phyloP scores from a whole-genome alignment of 495 filamentous ascomycete species.

The Hypoxylon trugodes region DNA sequence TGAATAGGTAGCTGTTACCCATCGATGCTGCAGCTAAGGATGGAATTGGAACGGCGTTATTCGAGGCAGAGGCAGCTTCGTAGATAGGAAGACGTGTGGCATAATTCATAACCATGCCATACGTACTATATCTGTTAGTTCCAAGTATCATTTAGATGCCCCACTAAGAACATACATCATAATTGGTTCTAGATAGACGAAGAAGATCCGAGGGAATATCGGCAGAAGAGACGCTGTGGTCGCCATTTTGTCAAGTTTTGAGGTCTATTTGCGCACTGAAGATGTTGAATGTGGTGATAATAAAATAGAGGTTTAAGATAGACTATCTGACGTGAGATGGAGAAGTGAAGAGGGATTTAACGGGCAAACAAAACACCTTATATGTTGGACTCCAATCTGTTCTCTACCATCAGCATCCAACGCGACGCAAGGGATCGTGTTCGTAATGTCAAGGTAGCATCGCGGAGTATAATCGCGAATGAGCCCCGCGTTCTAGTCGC shows the following conservation, averaged over 20 bases:
- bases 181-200: constrained; percentile 36
- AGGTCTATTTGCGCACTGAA: background rate
- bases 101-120: constrained; percentile 30
- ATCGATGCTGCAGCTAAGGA: constrained; percentile 14
- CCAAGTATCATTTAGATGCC: background rate
- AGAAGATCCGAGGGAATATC: constrained; percentile 32
- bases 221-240: constrained; percentile 36
- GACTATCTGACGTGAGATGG: background rate
- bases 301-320: background rate
- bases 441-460: background rate
- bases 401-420: background rate
- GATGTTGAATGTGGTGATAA: background rate
- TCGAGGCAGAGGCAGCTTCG: constrained; percentile 16
- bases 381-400: too few species aligned
- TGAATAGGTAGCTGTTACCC: constrained; percentile 32
- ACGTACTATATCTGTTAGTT: constrained; percentile 20
- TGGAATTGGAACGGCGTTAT: constrained; percentile 15
- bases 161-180: constrained; percentile 19
- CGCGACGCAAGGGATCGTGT: background rate
- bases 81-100: constrained; percentile 18
- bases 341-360: background rate
- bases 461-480: constrained; percentile 12
- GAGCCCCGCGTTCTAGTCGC: constrained; percentile 30
- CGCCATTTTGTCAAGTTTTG: constrained; percentile 18
- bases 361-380: background rate